A percentile compares a stretch with the other conserved stretches of the same genome.
Conservation (phyloP, 2,329 filamentous ascomycete species). For the Emmonsiellopsis sp. region DNA sequence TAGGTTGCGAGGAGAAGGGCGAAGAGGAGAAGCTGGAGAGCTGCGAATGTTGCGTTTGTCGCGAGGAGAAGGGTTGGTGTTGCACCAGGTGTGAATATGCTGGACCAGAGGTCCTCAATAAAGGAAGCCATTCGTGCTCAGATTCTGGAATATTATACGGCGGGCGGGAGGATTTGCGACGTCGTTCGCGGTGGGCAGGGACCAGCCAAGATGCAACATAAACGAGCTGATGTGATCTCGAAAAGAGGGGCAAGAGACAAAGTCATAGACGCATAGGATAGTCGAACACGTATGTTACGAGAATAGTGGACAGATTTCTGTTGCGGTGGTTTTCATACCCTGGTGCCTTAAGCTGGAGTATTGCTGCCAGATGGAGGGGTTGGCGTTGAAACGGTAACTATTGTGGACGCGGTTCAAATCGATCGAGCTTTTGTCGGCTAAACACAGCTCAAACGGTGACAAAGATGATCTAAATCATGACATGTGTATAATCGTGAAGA, state of each 20-base stretch:
- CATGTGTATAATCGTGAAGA: too few relatives aligned
- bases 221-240: background rate
- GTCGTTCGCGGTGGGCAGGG: background rate
- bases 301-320: background rate
- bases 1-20: slow-evolving; percentile 68
- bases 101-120: slow-evolving; percentile 73
- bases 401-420: background rate
- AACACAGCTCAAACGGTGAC: background rate
- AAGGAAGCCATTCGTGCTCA: slow-evolving; percentile 38
- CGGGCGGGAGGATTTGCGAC: background rate
- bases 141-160: background rate
- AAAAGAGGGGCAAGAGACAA: background rate
- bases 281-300: background rate
- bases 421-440: background rate
- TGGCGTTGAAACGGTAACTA: background rate
- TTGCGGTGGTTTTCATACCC: background rate
- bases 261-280: background rate
- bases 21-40: slow-evolving; percentile 70
- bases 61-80: slow-evolving; percentile 81
- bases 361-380: slow-evolving; percentile 3
- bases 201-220: background rate
- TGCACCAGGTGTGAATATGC: slow-evolving; percentile 85
- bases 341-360: background rate
- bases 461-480: too few relatives aligned
- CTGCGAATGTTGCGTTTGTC: slow-evolving; percentile 81